These are phyloP conservation scores for Aspergillus sp. DNA, from an alignment of 2,329 filamentous ascomycete species.

Conservation along the genomic window DNA sequence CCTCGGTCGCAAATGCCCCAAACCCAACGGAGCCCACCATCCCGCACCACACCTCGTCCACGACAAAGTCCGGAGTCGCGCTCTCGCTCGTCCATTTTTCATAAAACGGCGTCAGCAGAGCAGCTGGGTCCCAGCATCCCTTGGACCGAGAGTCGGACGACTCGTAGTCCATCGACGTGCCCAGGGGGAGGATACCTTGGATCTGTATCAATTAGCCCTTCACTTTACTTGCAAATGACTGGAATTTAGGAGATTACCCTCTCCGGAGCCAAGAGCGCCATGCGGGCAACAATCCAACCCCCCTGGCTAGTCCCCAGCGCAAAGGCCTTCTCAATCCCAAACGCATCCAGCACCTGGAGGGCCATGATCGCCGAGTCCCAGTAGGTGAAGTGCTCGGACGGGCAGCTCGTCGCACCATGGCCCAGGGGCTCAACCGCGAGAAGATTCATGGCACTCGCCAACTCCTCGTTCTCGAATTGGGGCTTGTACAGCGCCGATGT, in stretches of 20 bases:
- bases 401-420: slow-evolving; percentile 50
- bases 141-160: slow-evolving; percentile 43
- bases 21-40: slow-evolving; percentile 51
- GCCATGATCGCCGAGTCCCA: slow-evolving; percentile 58
- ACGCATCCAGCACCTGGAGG: slow-evolving; percentile 54
- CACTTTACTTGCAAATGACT: no score
- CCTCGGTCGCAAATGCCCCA: slow-evolving; percentile 39
- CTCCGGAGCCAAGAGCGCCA: slow-evolving; percentile 53
- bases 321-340: slow-evolving; percentile 48
- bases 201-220: slow-evolving; percentile 36
- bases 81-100: slow-evolving; percentile 41
- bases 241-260: slow-evolving; percentile 32
- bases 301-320: slow-evolving; percentile 55
- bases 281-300: slow-evolving; percentile 53
- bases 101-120: slow-evolving; percentile 36
- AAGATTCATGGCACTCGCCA: slow-evolving; percentile 47
- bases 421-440: slow-evolving; percentile 56
- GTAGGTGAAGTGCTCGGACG: slow-evolving; percentile 52
- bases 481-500: slow-evolving; percentile 45
- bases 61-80: slow-evolving; percentile 45
- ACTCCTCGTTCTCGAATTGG: slow-evolving; percentile 38
- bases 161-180: slow-evolving; percentile 54
- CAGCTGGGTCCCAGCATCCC: slow-evolving; percentile 51
- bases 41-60: slow-evolving; percentile 43
- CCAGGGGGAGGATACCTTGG: slow-evolving; percentile 52